Evolutionary conservation across 192 early-diverging fungal genomes (phyloP).

Genomic region (Coemansia sp.): DNA sequence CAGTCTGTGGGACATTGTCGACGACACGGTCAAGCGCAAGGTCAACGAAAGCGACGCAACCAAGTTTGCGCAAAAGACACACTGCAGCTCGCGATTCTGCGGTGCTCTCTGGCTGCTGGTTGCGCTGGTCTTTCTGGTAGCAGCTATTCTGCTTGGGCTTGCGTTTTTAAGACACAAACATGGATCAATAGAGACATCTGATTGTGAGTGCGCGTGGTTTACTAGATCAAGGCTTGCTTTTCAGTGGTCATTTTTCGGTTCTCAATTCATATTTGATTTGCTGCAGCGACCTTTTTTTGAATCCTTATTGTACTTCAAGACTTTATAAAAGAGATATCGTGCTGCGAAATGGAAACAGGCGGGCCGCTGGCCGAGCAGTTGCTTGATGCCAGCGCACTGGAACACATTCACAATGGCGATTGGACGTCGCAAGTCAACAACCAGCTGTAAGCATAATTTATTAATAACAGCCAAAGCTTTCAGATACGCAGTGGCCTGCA

Average conservation of each 20-base stretch:
- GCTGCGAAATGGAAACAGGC: conserved; percentile 7
- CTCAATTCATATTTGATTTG: conserved; percentile 4
- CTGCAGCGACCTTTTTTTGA: background rate
- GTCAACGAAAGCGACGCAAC: conserved; percentile 95
- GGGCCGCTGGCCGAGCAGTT: conserved; percentile 8
- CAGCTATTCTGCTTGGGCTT: conserved; percentile 77
- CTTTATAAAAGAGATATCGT: background rate
- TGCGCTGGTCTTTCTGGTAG: conserved; percentile 75
- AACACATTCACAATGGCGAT: conserved; percentile 36
- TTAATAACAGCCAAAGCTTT: background rate
- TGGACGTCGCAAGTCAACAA: conserved; percentile 39
- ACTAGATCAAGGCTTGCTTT: too few relatives aligned
- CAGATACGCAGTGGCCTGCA: background rate
- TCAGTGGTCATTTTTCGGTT: background rate
- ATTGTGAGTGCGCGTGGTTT: background rate
- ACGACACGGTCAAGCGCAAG: conserved; percentile 86
- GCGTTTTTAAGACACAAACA: conserved; percentile 59
- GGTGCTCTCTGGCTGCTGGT: conserved; percentile 91
- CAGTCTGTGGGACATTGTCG: conserved; percentile 93
- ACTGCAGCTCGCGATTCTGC: conserved; percentile 81
- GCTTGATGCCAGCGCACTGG: conserved; percentile 26
- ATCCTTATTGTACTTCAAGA: background rate
- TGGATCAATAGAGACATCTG: background rate
- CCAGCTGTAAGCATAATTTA: conserved; percentile 32
- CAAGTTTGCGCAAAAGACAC: conserved; percentile 73